Evolutionary conservation across 2,329 filamentous ascomycete species (phyloP).

Genomic region (Plenodomus tracheiphilus): DNA sequence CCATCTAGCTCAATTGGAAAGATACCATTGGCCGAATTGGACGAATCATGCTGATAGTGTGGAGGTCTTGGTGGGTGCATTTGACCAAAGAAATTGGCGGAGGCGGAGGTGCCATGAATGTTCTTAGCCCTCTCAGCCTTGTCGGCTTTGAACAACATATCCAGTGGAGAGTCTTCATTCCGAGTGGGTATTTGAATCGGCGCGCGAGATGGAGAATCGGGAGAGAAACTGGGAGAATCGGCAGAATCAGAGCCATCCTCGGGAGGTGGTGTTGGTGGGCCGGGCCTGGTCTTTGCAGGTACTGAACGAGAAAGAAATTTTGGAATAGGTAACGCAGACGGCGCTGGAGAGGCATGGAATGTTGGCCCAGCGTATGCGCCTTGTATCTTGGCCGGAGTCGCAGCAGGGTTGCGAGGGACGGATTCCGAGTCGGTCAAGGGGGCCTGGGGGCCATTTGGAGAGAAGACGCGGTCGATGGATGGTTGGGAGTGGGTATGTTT

Average conservation of each 20-base stretch:
- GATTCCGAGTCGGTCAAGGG: conserved; percentile 36
- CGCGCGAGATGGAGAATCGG: conserved; percentile 58
- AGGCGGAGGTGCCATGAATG: conserved; percentile 49
- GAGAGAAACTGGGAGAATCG: conserved; percentile 43
- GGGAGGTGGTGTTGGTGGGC: conserved; percentile 54
- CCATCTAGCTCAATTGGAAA: conserved; percentile 70
- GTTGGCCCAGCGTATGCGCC: conserved; percentile 85
- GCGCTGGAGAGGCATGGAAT: conserved; percentile 92
- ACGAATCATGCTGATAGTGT: conserved; percentile 49
- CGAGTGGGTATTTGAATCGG: conserved; percentile 46
- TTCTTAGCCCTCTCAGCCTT: conserved; percentile 72
- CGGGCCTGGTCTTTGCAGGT: conserved; percentile 54
- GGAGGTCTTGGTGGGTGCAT: conserved; percentile 21
- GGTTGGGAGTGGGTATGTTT: conserved; percentile 38
- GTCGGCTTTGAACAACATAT: conserved; percentile 88
- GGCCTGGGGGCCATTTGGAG: conserved; percentile 17
- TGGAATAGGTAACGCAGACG: conserved; percentile 86
- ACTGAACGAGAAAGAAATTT: conserved; percentile 82
- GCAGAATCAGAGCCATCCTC: conserved; percentile 50
- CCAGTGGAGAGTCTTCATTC: conserved; percentile 75
- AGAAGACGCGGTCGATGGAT: conserved; percentile 31
- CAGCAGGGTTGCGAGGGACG: conserved; percentile 19
- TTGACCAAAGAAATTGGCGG: conserved; percentile 17
- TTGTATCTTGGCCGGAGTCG: conserved; percentile 41
- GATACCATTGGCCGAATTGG: conserved; percentile 57